Conservation (phyloP, 805 yeast species). For the Hanseniaspora pseudoguilliermondii region DNA sequence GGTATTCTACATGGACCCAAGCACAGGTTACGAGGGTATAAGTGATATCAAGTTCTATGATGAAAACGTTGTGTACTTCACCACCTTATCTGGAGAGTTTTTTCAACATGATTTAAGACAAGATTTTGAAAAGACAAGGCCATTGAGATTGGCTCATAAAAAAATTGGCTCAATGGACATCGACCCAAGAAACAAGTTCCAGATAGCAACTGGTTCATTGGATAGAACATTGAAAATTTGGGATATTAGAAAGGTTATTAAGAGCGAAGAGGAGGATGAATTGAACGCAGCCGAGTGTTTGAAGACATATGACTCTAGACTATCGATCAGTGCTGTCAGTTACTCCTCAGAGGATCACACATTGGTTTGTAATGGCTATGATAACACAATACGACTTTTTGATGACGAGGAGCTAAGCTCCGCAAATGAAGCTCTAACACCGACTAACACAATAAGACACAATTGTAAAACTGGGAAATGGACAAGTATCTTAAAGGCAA, state of each 20-base stretch:
- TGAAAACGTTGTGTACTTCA: constrained; percentile 48
- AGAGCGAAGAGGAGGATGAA: constrained; percentile 21
- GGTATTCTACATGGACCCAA: constrained; percentile 42
- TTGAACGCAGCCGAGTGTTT: constrained; percentile 12
- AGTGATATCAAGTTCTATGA: constrained; percentile 59
- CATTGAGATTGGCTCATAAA: constrained; percentile 67
- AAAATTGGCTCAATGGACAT: constrained; percentile 83
- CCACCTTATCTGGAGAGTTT: constrained; percentile 73
- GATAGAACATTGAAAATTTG: constrained; percentile 76
- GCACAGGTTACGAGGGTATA: constrained; percentile 49
- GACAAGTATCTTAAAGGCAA: constrained; percentile 83
- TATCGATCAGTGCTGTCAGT: constrained; percentile 74
- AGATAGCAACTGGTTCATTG: constrained; percentile 76
- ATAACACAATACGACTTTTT: constrained; percentile 67
- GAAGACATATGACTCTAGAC: constrained; percentile 57
- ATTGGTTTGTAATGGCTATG: constrained; percentile 87
- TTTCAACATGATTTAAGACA: constrained; percentile 59
- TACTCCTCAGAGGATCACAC: constrained; percentile 53
- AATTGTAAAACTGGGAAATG: constrained; percentile 96
- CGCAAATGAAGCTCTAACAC: constrained; percentile 30
- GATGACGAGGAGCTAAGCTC: constrained; percentile 24
- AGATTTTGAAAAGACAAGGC: constrained; percentile 23
- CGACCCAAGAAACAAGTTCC: constrained; percentile 50
- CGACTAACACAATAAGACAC: constrained; percentile 56
- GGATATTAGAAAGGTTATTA: constrained; percentile 59